Evolutionary conservation across 139 green algal species (phyloP), one percentile per base, ranked within the genome.

Genomic region (Chlamydomonas sp.): DNA sequence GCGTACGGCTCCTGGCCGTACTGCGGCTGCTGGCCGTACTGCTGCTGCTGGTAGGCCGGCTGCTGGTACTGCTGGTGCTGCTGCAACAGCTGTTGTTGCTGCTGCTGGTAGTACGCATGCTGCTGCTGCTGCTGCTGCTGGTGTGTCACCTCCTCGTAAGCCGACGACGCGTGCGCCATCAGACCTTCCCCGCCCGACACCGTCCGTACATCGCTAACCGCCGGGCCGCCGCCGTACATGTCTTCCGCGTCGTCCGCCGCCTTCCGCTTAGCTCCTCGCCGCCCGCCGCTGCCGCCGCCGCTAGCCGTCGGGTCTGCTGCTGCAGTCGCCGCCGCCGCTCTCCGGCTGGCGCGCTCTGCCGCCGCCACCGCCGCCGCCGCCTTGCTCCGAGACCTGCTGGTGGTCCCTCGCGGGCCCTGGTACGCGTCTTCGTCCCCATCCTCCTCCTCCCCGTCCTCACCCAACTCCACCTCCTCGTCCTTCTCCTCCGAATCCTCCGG

Each of bases 401-500:
- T 85, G n/a, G 80, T 85, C 15, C 80, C 80, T 5, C 59, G 71
- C 5, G 80, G 79, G 7, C 79, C 80, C 4, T 69, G 58, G 67
- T 85, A 85, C 7, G 9, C 82, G 3, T 18, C 81, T 3, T 63
- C 67, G 17, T 63, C 80, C 18, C 16, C 80, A 6, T 5, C 67
- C 3, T 1, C 67, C 0, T 80, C 82, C 20, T 79, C 82, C 20
- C 79, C 82, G 14, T 60, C 59, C 5, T 77, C 72, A 3, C 63
- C 82, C 10, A 64, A 84, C 5, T 15, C 79, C 64, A 64, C 79
- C 79, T 60, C 78, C 67, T 86, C 82, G n/a, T 79, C 82, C 71
- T 86, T 71, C 20, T 86, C 82, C 63, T 84, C 79, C 67, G 79
- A 71, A 57, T 77, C 71, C 71, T 86, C 82, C 49, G 63, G 49